Evolutionary conservation across 2,329 filamentous ascomycete genomes (phyloP).

Genomic region (Plectosphaerella sp.): DNA sequence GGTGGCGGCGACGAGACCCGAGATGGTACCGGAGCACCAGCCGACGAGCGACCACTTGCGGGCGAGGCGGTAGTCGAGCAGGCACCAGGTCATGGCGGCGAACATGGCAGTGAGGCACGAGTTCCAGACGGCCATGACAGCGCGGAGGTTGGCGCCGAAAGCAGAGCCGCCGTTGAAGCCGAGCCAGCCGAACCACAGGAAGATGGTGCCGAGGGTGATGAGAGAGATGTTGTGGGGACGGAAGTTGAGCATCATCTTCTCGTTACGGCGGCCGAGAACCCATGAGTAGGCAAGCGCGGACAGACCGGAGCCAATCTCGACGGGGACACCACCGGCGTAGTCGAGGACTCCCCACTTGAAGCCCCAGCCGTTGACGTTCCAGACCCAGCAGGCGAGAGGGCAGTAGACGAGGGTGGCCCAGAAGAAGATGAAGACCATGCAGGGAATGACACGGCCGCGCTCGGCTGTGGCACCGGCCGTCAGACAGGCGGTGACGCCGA

Average conservation of each 20-base stretch:
- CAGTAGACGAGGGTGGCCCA: conserved; percentile 99
- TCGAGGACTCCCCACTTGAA: conserved; percentile 89
- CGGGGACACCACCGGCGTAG: conserved; percentile 92
- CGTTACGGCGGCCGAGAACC: conserved; percentile 92
- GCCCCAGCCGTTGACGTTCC: conserved; percentile 92
- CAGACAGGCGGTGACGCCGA: conserved; percentile 85
- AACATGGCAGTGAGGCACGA: conserved; percentile 91
- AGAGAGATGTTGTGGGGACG: conserved; percentile 97
- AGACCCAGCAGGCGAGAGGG: conserved; percentile 92
- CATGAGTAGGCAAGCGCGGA: conserved; percentile 92
- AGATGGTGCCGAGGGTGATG: conserved; percentile 89
- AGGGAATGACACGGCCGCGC: conserved; percentile 85
- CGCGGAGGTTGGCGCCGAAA: conserved; percentile 90
- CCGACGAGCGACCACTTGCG: conserved; percentile 86
- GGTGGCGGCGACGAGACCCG: conserved; percentile 65
- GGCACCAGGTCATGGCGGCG: conserved; percentile 85
- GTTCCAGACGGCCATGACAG: conserved; percentile 98
- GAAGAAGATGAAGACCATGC: conserved; percentile 92
- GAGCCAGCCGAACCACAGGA: conserved; percentile 98
- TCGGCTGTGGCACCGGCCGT: conserved; percentile 90
- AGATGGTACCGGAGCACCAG: conserved; percentile 69
- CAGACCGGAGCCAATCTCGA: conserved; percentile 93
- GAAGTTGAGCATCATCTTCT: conserved; percentile 99
- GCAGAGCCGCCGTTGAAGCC: conserved; percentile 97
- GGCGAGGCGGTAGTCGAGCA: conserved; percentile 92